Percentiles rank a stretch among this genome's conserved stretches.
Evolutionary conservation across 2,329 filamentous ascomycete genomes (phyloP).

Genomic region (Didymella keratinophila): DNA sequence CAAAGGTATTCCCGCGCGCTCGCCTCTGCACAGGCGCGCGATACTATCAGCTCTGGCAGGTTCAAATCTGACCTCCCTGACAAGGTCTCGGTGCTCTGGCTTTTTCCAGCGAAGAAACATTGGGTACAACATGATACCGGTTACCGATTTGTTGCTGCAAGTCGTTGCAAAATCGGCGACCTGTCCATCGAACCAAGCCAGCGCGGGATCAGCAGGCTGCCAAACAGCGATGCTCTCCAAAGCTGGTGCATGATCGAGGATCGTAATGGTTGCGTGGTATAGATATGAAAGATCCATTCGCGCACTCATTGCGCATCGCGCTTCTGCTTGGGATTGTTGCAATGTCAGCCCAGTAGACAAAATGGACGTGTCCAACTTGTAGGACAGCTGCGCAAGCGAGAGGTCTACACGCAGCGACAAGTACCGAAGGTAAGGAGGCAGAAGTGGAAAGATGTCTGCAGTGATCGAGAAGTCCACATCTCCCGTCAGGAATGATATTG

Average conservation of each 20-base stretch:
- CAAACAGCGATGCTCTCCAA: conserved; percentile 37
- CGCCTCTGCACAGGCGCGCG: conserved; percentile 28
- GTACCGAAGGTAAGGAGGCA: conserved; percentile 37
- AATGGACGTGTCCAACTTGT: conserved; percentile 29
- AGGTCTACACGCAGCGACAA: conserved; percentile 37
- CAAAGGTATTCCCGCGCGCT: conserved; percentile 31
- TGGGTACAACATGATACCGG: conserved; percentile 30
- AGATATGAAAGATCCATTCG: conserved; percentile 40
- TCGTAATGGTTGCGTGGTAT: conserved; percentile 28
- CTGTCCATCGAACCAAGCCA: conserved; percentile 36
- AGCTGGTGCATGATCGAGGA: conserved; percentile 29
- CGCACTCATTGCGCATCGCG: conserved; percentile 24
- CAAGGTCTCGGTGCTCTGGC: conserved; percentile 33
- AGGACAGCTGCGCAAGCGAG: conserved; percentile 34
- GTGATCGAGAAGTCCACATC: conserved; percentile 34
- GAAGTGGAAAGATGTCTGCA: conserved; percentile 28
- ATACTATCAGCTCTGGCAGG: conserved; percentile 2
- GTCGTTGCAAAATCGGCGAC: conserved; percentile 34
- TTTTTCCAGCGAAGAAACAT: conserved; percentile 36
- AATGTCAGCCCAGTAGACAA: conserved; percentile 26
- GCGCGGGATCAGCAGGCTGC: conserved; percentile 37
- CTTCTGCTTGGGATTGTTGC: conserved; percentile 27
- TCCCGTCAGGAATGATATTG: conserved; percentile 38
- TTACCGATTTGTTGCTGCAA: conserved; percentile 36
- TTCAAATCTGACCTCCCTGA: conserved; percentile 33